Evolutionary conservation across 1,284 basidiomycete genomes (phyloP).

Genomic region (Apiotrichum gracile): DNA sequence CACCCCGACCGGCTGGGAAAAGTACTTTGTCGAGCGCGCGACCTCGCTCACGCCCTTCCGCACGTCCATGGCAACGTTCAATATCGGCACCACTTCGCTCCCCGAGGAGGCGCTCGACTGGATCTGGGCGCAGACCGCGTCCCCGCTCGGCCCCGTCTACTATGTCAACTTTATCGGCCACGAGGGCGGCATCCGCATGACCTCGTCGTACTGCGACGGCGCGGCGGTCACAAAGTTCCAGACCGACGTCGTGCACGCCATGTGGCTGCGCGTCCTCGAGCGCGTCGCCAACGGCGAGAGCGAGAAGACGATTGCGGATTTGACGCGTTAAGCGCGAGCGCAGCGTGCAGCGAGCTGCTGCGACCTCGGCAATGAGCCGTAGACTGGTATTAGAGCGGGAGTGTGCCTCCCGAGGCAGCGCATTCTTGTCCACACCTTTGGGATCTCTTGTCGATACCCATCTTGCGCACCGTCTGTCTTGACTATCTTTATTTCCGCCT

Average conservation of each 20-base stretch:
- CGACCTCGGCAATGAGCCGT: too few species aligned
- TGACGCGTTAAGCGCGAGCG: background rate
- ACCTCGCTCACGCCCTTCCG: conserved; percentile 10
- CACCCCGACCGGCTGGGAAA: conserved; percentile 34
- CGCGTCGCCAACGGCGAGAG: conserved; percentile 5
- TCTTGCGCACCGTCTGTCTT: too few species aligned
- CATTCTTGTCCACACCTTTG: too few species aligned
- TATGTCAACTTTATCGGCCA: conserved; percentile 24
- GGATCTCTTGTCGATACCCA: too few species aligned
- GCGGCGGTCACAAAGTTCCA: conserved; percentile 13
- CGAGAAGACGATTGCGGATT: conserved; percentile 5
- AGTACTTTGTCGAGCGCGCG: conserved; percentile 22
- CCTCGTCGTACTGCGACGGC: conserved; percentile 25
- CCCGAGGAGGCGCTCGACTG: conserved; percentile 26
- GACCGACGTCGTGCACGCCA: conserved; percentile 3
- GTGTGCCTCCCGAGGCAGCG: too few species aligned
- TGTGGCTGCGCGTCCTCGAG: conserved; percentile 5
- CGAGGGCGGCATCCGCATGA: conserved; percentile 25
- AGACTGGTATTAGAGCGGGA: too few species aligned
- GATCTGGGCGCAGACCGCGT: conserved; percentile 26
- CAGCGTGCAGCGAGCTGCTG: background rate
- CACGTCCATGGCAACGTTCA: conserved; percentile 23
- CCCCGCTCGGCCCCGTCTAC: conserved; percentile 19
- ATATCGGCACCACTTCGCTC: conserved; percentile 25
- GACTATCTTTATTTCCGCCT: too few species aligned